Evolutionary conservation across 1,139 yeast genomes (phyloP).

Genomic region (Sporopachydermia cereana): DNA sequence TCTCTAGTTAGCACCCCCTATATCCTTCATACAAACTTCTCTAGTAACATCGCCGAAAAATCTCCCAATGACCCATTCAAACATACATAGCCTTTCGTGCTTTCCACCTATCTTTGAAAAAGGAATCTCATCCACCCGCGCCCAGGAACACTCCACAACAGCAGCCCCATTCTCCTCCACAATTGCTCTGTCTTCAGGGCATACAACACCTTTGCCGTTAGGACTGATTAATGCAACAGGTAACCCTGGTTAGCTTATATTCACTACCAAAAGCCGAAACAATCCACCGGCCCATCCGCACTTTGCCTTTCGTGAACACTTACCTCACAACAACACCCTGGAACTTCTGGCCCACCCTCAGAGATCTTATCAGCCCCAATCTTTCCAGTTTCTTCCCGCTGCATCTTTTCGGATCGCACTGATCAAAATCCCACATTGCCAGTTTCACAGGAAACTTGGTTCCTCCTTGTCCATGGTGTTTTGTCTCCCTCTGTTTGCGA

Average conservation of each 20-base stretch:
- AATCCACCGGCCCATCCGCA: not conserved
- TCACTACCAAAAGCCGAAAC: no score
- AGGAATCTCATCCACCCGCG: slow-evolving; percentile 90
- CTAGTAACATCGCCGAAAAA: no score
- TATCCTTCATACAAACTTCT: no score
- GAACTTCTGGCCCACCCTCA: slow-evolving; percentile 86
- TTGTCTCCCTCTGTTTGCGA: not conserved
- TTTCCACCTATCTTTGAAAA: slow-evolving; percentile 86
- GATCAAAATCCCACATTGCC: slow-evolving; percentile 94
- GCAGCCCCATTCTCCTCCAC: slow-evolving; percentile 84
- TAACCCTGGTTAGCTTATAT: no score
- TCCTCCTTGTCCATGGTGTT: slow-evolving; percentile 20
- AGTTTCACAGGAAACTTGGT: slow-evolving; percentile 51
- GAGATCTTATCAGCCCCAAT: slow-evolving; percentile 64
- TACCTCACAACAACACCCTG: slow-evolving; percentile 75
- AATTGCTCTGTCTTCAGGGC: slow-evolving; percentile 73
- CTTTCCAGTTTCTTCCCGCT: slow-evolving; percentile 91
- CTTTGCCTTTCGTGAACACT: no score
- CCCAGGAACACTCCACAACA: slow-evolving; percentile 99
- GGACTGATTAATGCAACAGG: slow-evolving; percentile 30
- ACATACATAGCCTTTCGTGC: slow-evolving; percentile 49
- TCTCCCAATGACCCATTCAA: not conserved
- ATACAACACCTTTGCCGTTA: slow-evolving; percentile 80
- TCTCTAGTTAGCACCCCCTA: not conserved
- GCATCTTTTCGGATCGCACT: slow-evolving; percentile 96